Evolutionary conservation across 2,329 filamentous ascomycete genomes (phyloP).

Genomic region (Meredithiella fracta): DNA sequence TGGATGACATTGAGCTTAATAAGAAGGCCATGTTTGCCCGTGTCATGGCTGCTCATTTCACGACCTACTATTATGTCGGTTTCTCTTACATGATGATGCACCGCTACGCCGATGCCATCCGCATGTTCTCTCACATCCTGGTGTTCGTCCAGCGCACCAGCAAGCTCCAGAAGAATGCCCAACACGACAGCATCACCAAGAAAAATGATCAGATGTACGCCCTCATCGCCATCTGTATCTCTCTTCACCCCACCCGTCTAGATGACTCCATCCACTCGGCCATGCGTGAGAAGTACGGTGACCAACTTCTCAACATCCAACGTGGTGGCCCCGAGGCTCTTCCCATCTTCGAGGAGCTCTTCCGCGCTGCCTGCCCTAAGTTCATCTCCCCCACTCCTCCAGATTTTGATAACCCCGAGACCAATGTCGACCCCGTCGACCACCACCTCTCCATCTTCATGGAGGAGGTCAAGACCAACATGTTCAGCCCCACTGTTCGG

Average conservation of each 20-base stretch:
- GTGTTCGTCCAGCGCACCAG: constrained; percentile 97
- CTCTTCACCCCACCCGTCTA: constrained; percentile 89
- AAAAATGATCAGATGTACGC: constrained; percentile 99
- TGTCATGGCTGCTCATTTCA: constrained; percentile 99
- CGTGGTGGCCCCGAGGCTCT: constrained; percentile 89
- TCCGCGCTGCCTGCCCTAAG: constrained; percentile 94
- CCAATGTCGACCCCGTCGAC: constrained; percentile 93
- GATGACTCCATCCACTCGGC: constrained; percentile 99
- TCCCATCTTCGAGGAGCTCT: constrained; percentile 94
- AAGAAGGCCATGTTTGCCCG: constrained; percentile 99
- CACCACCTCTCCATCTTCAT: constrained; percentile 97
- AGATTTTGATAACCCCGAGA: constrained; percentile 90
- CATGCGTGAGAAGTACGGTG: constrained; percentile 95
- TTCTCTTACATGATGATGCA: constrained; percentile 99
- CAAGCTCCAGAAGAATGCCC: constrained; percentile 99
- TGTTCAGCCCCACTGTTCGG: constrained; percentile 94
- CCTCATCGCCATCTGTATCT: constrained; percentile 94
- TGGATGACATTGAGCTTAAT: constrained; percentile 98
- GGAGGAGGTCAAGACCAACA: constrained; percentile 99
- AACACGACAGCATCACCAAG: constrained; percentile 98
- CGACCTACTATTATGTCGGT: constrained; percentile 98
- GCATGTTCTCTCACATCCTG: constrained; percentile 99
- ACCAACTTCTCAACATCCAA: constrained; percentile 93
- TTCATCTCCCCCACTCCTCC: constrained; percentile 96
- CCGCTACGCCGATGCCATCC: constrained; percentile 95